Conservation (phyloP, 345 rosid species). For the Boechera divaricarpa region DNA sequence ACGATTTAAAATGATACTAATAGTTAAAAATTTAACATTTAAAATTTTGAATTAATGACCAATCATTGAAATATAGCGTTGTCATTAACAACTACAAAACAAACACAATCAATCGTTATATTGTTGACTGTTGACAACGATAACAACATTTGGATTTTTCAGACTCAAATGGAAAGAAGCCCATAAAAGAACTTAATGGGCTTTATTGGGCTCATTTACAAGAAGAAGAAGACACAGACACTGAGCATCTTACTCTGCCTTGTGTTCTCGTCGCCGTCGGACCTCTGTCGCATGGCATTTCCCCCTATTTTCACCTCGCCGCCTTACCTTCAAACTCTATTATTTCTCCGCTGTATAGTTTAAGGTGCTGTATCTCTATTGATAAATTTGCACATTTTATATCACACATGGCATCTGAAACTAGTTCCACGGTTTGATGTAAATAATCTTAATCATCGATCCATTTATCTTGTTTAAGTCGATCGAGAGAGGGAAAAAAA, state of each 20-base stretch:
- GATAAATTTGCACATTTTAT: background rate
- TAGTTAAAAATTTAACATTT: background rate
- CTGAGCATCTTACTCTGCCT: background rate
- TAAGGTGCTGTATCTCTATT: constrained; percentile 3
- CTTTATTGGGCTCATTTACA: constrained; percentile 12
- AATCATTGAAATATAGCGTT: background rate
- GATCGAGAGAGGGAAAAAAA: no score
- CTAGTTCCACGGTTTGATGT: background rate
- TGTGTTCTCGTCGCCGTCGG: constrained; percentile 17
- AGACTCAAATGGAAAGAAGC: background rate
- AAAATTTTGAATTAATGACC: background rate
- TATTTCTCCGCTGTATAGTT: background rate
- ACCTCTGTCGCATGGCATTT: constrained; percentile 34
- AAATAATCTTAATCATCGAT: constrained; percentile 1
- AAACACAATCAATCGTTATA: background rate
- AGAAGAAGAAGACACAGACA: background rate
- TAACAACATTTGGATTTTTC: background rate
- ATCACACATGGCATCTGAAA: background rate
- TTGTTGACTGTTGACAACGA: background rate
- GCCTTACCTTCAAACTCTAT: background rate
- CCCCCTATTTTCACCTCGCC: constrained; percentile 1
- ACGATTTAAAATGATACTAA: no score
- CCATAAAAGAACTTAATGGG: background rate
- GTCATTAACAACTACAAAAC: background rate
- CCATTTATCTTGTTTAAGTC: background rate